Percentiles rank a stretch among this genome's conserved stretches.
Evolutionary conservation across 163 green algal species (phyloP).

Genomic region (Volvox carteri): DNA sequence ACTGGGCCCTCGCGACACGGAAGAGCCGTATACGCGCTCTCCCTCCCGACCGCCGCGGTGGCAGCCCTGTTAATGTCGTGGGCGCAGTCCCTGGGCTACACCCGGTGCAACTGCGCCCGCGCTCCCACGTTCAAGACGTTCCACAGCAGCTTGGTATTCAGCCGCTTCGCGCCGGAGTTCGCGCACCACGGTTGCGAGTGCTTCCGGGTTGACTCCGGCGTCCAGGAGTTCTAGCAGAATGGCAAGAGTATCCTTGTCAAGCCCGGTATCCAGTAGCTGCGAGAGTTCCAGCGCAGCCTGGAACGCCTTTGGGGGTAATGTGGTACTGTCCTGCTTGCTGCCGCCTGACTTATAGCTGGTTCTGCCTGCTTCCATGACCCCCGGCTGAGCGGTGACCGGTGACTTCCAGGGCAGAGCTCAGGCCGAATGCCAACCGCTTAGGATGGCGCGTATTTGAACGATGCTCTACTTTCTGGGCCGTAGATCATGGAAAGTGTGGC

Average conservation of each 20-base stretch:
- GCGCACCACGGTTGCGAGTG: conserved; percentile 86
- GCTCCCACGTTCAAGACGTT: conserved; percentile 36
- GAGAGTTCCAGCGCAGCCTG: conserved; percentile 79
- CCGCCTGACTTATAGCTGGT: conserved; percentile 1
- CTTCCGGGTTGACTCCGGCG: conserved; percentile 87
- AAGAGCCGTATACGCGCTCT: too few species aligned
- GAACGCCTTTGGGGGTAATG: conserved; percentile 26
- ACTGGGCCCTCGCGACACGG: too few species aligned
- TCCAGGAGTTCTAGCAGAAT: conserved; percentile 90
- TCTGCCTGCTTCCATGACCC: conserved; percentile 37
- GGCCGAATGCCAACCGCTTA: too few species aligned
- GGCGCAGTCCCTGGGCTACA: not conserved
- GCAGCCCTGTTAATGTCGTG: not conserved
- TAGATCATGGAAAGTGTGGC: too few species aligned
- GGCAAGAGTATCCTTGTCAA: conserved; percentile 85
- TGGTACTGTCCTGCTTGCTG: conserved; percentile 26
- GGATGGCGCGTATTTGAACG: conserved; percentile 21
- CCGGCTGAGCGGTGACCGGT: not conserved
- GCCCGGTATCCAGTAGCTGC: conserved; percentile 86
- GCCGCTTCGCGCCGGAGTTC: conserved; percentile 83
- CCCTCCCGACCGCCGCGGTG: too few species aligned
- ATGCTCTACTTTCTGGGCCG: not conserved
- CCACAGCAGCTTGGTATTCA: conserved; percentile 60
- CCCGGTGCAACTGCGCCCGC: not conserved
- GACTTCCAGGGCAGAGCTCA: not conserved